These are phyloP conservation scores for Furcasterigmium sp. DNA, from an alignment of 2,329 filamentous ascomycete species.

Conservation along the genomic window DNA sequence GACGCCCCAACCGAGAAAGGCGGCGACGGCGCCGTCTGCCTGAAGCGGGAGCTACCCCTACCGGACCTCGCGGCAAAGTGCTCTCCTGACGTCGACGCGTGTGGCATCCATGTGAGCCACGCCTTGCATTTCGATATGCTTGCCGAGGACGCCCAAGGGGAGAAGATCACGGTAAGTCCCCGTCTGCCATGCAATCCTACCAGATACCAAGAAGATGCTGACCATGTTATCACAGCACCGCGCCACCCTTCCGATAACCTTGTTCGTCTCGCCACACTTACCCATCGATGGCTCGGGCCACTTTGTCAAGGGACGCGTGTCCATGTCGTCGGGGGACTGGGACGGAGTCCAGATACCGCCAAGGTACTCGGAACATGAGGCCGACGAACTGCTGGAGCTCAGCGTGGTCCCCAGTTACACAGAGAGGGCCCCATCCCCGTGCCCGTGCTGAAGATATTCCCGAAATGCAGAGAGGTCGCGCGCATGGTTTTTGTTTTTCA, in stretches of 20 bases:
- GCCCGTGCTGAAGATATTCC: no score
- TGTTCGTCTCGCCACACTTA: conserved; percentile 4
- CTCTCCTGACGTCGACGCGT: conserved; percentile 1
- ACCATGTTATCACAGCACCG: not conserved
- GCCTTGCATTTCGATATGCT: not conserved
- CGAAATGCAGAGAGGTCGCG: no score
- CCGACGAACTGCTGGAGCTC: not conserved
- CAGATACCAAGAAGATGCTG: not conserved
- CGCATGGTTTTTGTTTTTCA: no score
- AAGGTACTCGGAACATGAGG: conserved; percentile 1
- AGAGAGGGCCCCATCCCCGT: no score
- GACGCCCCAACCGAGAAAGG: not conserved
- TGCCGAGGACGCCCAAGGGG: not conserved
- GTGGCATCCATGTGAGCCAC: conserved; percentile 3
- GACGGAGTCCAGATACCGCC: not conserved
- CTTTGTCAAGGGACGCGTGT: not conserved
- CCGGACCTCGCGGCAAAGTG: conserved; percentile 1
- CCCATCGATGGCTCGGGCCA: conserved; percentile 1
- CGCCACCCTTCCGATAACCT: not conserved
- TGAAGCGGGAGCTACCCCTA: not conserved
- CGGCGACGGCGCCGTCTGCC: not conserved
- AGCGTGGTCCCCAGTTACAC: no score
- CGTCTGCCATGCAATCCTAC: not conserved
- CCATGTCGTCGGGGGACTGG: not conserved
- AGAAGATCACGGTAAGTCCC: not conserved